Percentiles rank a stretch among this genome's conserved stretches.
Conservation (phyloP, 805 yeast species). For the Wickerhamomyces bisporus region DNA sequence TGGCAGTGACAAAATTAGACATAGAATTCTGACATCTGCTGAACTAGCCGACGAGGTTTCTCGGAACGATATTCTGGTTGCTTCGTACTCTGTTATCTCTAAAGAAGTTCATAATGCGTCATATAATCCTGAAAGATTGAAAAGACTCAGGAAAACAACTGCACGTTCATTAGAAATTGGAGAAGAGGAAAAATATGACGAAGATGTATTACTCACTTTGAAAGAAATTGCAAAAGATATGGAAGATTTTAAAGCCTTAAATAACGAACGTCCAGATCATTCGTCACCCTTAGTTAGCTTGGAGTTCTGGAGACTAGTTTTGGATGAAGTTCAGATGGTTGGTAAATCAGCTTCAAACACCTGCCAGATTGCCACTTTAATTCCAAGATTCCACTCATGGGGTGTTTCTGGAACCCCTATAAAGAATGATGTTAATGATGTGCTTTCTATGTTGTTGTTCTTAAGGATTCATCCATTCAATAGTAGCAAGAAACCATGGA, state of each 20-base stretch:
- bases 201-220: slow-evolving; percentile 3
- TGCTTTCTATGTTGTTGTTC: slow-evolving; percentile 66
- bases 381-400: slow-evolving; percentile 90
- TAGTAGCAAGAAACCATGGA: slow-evolving; percentile 23
- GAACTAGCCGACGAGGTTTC: slow-evolving; percentile 48
- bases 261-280: slow-evolving; percentile 36
- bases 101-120: slow-evolving; percentile 75
- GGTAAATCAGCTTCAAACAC: slow-evolving; percentile 68
- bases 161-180: not conserved
- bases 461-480: slow-evolving; percentile 63
- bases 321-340: slow-evolving; percentile 96
- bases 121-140: slow-evolving; percentile 47
- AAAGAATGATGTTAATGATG: slow-evolving; percentile 57
- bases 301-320: slow-evolving; percentile 83
- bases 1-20: slow-evolving; percentile 17
- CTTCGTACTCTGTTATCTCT: slow-evolving; percentile 69
- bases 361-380: slow-evolving; percentile 70
- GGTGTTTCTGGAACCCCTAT: slow-evolving; percentile 97
- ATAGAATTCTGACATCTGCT: slow-evolving; percentile 27
- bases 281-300: slow-evolving; percentile 78
- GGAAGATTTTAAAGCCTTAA: slow-evolving; percentile 4
- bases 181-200: not conserved
- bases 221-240: slow-evolving; percentile 11
- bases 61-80: slow-evolving; percentile 70
- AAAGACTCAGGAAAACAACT: slow-evolving; percentile 17